Base-by-base conservation (phyloP, 768 basidiomycete species). In the Saitozyma podzolica region DNA sequence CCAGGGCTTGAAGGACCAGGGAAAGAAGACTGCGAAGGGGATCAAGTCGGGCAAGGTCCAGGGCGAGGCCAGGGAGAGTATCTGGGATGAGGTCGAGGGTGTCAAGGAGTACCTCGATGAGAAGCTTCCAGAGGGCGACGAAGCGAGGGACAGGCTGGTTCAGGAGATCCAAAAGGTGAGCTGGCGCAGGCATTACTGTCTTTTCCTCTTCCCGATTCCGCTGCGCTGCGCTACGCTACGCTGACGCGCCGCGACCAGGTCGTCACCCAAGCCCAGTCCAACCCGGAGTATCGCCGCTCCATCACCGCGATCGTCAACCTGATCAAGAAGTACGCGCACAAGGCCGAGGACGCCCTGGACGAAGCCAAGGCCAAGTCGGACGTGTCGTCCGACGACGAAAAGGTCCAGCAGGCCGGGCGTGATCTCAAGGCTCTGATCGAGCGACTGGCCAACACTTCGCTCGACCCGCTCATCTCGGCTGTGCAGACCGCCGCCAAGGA, bases 261-360 rank as follows among this genome's bases (percentile, higher is more conserved):
- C 54, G 68, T 79, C 61, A 71, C 71, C 50, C 73, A 80, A 48
- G 75, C 80, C 41, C 80, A 81, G 64, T 64, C 63, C 16, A 70
- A 79, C 63, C 75, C 74, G 55, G 66, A 78, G 55, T 82, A 80
- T 72, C 64, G 74, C 41, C 65, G 79, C 54, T 64, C 79, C 2
- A 68, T 82, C 69, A 72, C 78, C 50, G 78, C 80, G 17, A 73
- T 82, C 47, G 64, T 78, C 49, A 56, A 60, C 59, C 64, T 82
- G 49, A 68, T 74, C 67, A 80, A 80, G 70, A 81, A 82, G 70
- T 82, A 82, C 71, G 77, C 75, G 14, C 51, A 65, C 54, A 78
- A 78, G 68, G 78, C 77, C 3, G 63, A 74, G 57, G 70, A 75
- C 16, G 75, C 80, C 39, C 64, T 74, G 39, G 69, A 77, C n/a